Evolutionary conservation across 1,284 basidiomycete genomes (phyloP), one percentile per base, ranked within the genome.

Genomic region (Ustilago shanxiensis): DNA sequence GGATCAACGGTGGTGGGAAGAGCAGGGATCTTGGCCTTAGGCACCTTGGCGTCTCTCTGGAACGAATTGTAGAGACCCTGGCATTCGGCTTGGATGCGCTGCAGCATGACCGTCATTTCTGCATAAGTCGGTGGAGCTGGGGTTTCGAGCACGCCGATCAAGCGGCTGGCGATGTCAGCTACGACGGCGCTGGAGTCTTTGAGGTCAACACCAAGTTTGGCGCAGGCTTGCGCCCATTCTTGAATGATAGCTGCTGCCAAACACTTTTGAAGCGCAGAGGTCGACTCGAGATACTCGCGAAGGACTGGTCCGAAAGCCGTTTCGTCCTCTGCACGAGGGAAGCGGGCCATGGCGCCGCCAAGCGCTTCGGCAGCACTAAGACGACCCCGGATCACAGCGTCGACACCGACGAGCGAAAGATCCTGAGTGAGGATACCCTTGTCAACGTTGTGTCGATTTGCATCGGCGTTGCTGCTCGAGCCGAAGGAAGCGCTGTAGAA

Each of bases 361-460:
- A 99, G 86, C 0, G 95, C 94, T 14, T 90, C 91, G 1, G 94
- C 92, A 2, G 92, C 90, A 4, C 93, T 91, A 4, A 98, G 87
- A 41, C 97, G 90, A 18, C 94, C 94, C 73, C 93, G 91, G 64
- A 97, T 88, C 31, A 95, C 91, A 1, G 91, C 88, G 81, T 98
- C 95, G 16, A 90, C 88, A 8, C 92, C 89, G 28, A 99, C 89
- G 22, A 99, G 89, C 0, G 93, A 91, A 60, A 96, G 88, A 85
- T 99, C 97, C 83, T 98, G 95, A 0, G 91, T 89, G 53, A 98
- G 89, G 91, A 99, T 95, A 66, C 93, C 93, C 88, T 95, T 98
- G 88, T 99, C 97, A 29, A 99, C 93, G 80, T 98, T 96, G 85
- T 99, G 83, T 87, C 87, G 22, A 84, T 86, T 64, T 87, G 88